Base-by-base conservation (phyloP, 2,329 filamentous ascomycete species). In the Leptosphaerulina australis region DNA sequence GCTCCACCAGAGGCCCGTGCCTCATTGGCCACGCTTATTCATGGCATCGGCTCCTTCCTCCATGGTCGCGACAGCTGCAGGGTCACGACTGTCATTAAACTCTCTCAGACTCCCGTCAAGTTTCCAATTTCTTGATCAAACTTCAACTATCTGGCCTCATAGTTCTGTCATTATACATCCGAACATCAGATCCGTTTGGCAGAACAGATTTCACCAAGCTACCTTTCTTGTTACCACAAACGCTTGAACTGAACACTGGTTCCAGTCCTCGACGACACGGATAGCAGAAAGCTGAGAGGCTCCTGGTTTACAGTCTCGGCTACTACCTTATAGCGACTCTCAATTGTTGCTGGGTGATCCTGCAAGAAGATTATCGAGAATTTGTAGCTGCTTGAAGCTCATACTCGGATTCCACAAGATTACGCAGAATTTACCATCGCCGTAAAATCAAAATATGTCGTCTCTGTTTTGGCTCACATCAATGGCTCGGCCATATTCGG, bases 11-110 rank as follows among this genome's bases (percentile, higher is more conserved):
- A 52, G 58, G 56, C 14, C 47, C 22, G 14, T 37, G 53, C 26
- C 44, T 59, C 40, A 64, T 63, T 65, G 61, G 63, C 58, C 46
- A 55, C 52, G 28, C 29, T 37, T 37, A 31, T 25, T 33, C 31
- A 39, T 50, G 56, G 59, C 57, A 56, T 62, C 56, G 53, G 53
- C 56, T 48, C 41, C 50, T 18, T 45, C 38, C 45, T 44, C 43
- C 34, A 30, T 20, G 26, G 20, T 31, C 18, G 10, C 40, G 15
- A 35, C 26, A 26, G 14, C 35, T 15, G 24, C 24, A 41, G 18
- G 45, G 20, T n/a, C 35, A 35, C n/a, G 15, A 5, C 18, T 18
- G 20, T 14, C 14, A 31, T 6, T n/a, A 35, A 8, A 18, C 33
- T 8, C 12, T 10, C 7, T 14, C 7, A 28, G 18, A 20, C 6